Percentiles rank a stretch among this genome's conserved stretches.
phyloP scores from a whole-genome alignment of 2,329 filamentous ascomycete genomes.

The Fusarium napiforme region DNA sequence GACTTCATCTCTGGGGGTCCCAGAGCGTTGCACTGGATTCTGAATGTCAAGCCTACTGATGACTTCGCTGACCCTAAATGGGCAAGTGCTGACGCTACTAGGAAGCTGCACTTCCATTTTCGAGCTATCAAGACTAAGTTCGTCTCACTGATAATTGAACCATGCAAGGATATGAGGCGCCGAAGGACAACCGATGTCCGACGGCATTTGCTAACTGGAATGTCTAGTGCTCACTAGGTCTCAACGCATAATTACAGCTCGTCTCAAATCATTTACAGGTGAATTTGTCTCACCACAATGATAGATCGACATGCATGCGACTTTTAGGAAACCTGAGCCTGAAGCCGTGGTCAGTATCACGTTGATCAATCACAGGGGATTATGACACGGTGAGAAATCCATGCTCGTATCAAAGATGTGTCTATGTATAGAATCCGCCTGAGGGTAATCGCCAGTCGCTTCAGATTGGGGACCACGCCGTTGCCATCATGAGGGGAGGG shows the following conservation, averaged over 20 bases:
- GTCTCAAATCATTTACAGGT: too few relatives aligned
- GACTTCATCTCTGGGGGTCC: too few relatives aligned
- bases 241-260: too few relatives aligned
- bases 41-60: not conserved
- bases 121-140: too few relatives aligned
- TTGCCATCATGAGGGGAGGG: not conserved
- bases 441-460: not conserved
- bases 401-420: not conserved
- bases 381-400: not conserved
- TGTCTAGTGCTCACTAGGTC: too few relatives aligned
- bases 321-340: not conserved
- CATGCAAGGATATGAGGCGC: not conserved
- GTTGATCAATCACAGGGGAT: not conserved
- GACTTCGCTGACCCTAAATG: not conserved
- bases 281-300: not conserved
- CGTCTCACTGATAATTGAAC: too few relatives aligned
- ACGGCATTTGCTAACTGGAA: not conserved
- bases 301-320: not conserved
- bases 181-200: not conserved
- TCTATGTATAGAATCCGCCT: too few relatives aligned
- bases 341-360: not conserved
- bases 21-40: not conserved
- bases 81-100: not conserved
- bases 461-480: too few relatives aligned
- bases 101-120: not conserved